Base-by-base conservation (phyloP, 2,329 filamentous ascomycete genomes). In the Cladophialophora bantiana region DNA sequence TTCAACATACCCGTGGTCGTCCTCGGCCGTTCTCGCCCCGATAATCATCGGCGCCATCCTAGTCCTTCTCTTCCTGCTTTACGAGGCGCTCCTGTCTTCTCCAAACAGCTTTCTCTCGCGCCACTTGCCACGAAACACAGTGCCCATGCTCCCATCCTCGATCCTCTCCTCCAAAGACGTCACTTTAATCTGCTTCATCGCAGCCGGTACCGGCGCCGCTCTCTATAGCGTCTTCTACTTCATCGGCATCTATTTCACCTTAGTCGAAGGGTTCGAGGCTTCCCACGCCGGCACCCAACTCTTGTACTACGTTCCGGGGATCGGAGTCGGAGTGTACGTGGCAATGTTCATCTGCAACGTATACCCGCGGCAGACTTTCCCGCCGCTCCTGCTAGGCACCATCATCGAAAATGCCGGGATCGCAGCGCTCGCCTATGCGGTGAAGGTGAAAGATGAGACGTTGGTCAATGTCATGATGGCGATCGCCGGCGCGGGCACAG, bases 401-500 rank as follows among this genome's bases (percentile, higher is more conserved):
- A 69, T 88, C 7, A 75, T 86, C 35, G 86, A 89, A 72, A 83
- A 86, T 0, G 75, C 85, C 1, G 89, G 88, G 2, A 80, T 90
- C 38, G 83, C 83, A 0, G 76, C 89, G 6, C 76, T 91, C 2
- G 83, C 84, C 0, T 87, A 83, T 76, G 87, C 87, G 0, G 79
- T 89, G 15, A 82, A 83, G 4, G 77, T 75, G 0, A 81, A 84
- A 0, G 77, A 85, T 57, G 77, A 79, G 0, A 74, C 79, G 0
- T 76, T 85, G 7, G 83, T 91, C 26, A 89, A 86, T 70, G 88
- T 85, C 32, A 90, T 91, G 83, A 87, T 91, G 79, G 88, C 84
- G 0, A 75, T 91, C 1, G 83, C 86, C 0, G 89, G 89, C 1
- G 83, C 82, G 0, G 89, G 89, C 0, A 87, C 85, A 0, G 89